phyloP scores from a whole-genome alignment of 2,329 filamentous ascomycete species.

The Neoscytalidium dimidiatum region DNA sequence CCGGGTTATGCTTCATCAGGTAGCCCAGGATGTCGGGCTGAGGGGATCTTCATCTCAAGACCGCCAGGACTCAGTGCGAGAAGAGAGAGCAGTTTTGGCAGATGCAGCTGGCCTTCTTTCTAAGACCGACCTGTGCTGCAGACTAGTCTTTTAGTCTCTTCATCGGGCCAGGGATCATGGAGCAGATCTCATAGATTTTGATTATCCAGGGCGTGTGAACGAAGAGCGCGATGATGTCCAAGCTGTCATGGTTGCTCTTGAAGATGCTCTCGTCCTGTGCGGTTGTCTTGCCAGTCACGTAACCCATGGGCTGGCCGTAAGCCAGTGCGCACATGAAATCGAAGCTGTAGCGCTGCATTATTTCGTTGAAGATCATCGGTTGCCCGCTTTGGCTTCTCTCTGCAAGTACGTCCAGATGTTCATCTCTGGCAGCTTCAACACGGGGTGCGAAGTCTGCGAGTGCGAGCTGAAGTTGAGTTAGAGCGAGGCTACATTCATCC shows the following conservation, averaged over 20 bases:
- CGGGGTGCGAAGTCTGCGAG: conserved; percentile 27
- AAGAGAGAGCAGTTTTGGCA: background rate
- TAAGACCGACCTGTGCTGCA: conserved; percentile 25
- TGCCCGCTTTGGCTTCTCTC: conserved; percentile 29
- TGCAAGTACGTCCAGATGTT: conserved; percentile 25
- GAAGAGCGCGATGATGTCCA: conserved; percentile 28
- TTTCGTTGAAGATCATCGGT: conserved; percentile 32
- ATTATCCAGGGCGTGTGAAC: conserved; percentile 32
- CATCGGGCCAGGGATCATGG: conserved; percentile 28
- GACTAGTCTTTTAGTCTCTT: conserved; percentile 31
- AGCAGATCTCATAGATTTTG: conserved; percentile 27
- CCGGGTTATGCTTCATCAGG: conserved; percentile 27
- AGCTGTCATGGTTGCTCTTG: conserved; percentile 38
- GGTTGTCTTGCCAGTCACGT: conserved; percentile 35
- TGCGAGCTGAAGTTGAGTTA: conserved; percentile 8
- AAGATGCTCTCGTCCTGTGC: conserved; percentile 32
- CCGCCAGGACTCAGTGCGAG: background rate
- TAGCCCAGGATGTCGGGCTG: conserved; percentile 29
- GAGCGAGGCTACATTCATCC: background rate
- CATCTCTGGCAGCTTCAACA: conserved; percentile 29
- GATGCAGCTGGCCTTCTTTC: conserved; percentile 25
- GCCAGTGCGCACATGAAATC: conserved; percentile 49
- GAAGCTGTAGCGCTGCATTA: conserved; percentile 46
- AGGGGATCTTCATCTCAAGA: conserved; percentile 21
- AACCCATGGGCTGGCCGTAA: conserved; percentile 46